These are phyloP conservation scores for Prunus davidiana DNA, from an alignment of 306 rosid genomes.

Conservation along the genomic window DNA sequence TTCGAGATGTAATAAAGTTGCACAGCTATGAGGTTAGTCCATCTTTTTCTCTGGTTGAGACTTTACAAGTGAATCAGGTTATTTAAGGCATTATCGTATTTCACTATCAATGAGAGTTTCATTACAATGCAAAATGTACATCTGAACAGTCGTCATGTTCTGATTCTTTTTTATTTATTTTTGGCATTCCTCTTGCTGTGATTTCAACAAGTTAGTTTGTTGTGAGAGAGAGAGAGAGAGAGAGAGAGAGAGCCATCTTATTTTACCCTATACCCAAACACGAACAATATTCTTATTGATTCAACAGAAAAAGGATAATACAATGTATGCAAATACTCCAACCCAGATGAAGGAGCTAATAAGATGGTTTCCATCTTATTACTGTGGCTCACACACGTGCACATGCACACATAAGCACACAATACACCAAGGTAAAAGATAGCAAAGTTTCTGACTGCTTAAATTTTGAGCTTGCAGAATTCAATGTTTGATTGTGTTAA, in stretches of 20 bases:
- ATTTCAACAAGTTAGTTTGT: not conserved
- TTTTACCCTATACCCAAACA: not conserved
- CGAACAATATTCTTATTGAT: not conserved
- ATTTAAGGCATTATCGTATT: not conserved
- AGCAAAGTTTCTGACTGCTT: not conserved
- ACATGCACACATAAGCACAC: not conserved
- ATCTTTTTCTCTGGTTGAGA: constrained; percentile 19
- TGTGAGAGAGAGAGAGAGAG: not conserved
- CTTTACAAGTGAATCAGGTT: not conserved
- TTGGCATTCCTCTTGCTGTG: not conserved
- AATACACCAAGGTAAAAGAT: not conserved
- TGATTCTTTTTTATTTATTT: not conserved
- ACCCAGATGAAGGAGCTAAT: not conserved
- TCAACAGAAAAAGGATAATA: not conserved
- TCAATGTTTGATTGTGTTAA: not conserved
- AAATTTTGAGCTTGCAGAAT: not conserved
- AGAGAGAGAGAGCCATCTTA: not conserved
- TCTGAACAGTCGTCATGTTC: not conserved
- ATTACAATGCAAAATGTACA: not conserved
- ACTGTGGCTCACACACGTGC: not conserved
- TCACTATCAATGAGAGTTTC: not conserved
- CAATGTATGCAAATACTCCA: not conserved
- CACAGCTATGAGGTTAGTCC: constrained; percentile 76
- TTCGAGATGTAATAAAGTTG: constrained; percentile 73
- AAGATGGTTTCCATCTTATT: not conserved